Percentiles rank a stretch among this genome's conserved stretches.
These are phyloP conservation scores for Dendrobium officinale DNA, from an alignment of 106 monocot genomes.

Conservation along the genomic window DNA sequence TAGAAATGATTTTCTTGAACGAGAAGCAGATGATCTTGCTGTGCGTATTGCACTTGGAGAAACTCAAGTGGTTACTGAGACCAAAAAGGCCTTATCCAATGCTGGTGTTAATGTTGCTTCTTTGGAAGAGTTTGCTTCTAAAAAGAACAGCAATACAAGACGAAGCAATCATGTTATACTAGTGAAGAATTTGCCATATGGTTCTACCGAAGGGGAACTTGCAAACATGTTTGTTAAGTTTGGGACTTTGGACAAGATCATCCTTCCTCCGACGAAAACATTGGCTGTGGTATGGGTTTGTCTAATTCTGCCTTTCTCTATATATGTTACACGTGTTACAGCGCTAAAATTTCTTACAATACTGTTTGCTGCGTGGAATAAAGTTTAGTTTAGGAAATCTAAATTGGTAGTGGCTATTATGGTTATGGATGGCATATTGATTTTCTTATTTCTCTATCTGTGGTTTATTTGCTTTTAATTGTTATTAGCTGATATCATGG, in stretches of 20 bases:
- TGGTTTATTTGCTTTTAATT: not conserved
- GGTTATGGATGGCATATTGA: not conserved
- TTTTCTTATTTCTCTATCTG: not conserved
- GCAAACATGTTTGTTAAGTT: constrained; percentile 77
- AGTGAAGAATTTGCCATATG: constrained; percentile 90
- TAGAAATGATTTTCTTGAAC: constrained; percentile 84
- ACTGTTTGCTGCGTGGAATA: not conserved
- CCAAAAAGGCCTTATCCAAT: constrained; percentile 67
- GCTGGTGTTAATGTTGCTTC: constrained; percentile 68
- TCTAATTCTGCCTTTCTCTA: not conserved
- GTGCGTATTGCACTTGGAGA: constrained; percentile 92
- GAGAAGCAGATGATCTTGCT: constrained; percentile 90
- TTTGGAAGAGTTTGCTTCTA: constrained; percentile 62
- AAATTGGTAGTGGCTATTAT: not conserved
- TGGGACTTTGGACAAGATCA: constrained; percentile 83
- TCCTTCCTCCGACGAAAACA: constrained; percentile 84
- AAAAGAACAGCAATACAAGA: constrained; percentile 35
- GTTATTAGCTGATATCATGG: not conserved
- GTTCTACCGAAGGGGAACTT: constrained; percentile 75
- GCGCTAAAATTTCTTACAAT: not conserved
- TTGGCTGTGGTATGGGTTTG: constrained; percentile 72
- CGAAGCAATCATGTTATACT: constrained; percentile 91
- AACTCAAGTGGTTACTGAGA: constrained; percentile 78
- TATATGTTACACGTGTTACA: not conserved
- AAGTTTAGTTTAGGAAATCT: not conserved